These are phyloP conservation scores for Colletotrichum gloeosporioides DNA, from an alignment of 2,329 filamentous ascomycete genomes.

Conservation along the genomic window DNA sequence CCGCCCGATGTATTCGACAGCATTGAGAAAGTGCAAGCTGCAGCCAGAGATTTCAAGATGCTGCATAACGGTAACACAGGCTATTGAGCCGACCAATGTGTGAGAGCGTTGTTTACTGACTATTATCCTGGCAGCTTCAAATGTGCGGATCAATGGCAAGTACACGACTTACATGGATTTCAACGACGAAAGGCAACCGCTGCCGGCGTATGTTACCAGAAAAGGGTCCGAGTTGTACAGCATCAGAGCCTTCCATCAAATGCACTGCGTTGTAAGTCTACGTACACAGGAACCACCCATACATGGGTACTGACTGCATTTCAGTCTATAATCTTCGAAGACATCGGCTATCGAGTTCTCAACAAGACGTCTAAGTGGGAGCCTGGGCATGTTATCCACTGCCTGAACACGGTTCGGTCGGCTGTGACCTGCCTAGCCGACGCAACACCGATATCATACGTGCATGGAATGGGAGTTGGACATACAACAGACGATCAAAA, in stretches of 20 bases:
- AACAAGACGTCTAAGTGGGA: slow-evolving; percentile 14
- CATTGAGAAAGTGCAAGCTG: not conserved
- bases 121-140: not conserved
- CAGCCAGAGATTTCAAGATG: slow-evolving; percentile 8
- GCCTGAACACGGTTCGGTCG: slow-evolving; percentile 1
- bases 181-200: not conserved
- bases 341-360: not conserved
- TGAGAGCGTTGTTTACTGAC: not conserved
- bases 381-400: slow-evolving; percentile 5
- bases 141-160: slow-evolving; percentile 5
- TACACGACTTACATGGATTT: slow-evolving; percentile 12
- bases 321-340: slow-evolving; percentile 8
- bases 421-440: slow-evolving; percentile 6
- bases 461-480: slow-evolving; percentile 7
- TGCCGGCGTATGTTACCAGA: not conserved
- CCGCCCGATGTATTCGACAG: slow-evolving; percentile 1
- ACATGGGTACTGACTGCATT: not conserved
- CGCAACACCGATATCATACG: slow-evolving; percentile 4
- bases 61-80: not conserved
- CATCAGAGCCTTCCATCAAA: slow-evolving; percentile 12
- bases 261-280: slow-evolving; percentile 7
- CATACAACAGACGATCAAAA: slow-evolving; percentile 11
- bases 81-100: not conserved
- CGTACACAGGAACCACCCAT: fast-evolving
- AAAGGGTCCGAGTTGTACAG: slow-evolving; percentile 7